Percentiles rank a stretch among this genome's conserved stretches.
phyloP scores from a whole-genome alignment of 345 rosid genomes.

The Eucalyptus camaldulensis region DNA sequence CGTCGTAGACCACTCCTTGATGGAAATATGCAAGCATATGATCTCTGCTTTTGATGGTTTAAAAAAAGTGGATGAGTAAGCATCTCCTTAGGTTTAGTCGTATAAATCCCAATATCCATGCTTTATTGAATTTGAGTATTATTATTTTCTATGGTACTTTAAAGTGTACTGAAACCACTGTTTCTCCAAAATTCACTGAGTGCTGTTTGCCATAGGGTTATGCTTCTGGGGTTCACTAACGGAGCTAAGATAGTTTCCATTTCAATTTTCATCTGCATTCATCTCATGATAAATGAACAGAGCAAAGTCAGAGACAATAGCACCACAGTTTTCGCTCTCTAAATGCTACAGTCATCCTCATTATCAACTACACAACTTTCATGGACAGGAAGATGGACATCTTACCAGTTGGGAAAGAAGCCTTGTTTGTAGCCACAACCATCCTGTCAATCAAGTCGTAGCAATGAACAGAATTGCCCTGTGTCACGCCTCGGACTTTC shows the following conservation, averaged over 20 bases:
- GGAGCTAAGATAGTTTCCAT: not conserved
- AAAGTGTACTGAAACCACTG: not conserved
- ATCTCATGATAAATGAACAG: not conserved
- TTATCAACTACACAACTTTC: not conserved
- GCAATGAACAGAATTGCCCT: not conserved
- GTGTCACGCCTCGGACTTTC: not conserved
- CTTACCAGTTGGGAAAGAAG: constrained; percentile 58
- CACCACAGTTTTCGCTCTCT: not conserved
- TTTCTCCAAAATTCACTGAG: not conserved
- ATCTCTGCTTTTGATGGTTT: constrained; percentile 45
- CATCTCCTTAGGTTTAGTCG: not conserved
- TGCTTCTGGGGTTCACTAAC: not conserved
- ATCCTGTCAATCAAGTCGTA: constrained; percentile 21
- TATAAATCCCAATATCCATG: not conserved
- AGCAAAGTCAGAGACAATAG: not conserved
- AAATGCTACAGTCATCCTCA: not conserved
- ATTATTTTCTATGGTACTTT: not conserved
- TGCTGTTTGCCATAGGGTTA: not conserved
- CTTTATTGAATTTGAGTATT: not conserved
- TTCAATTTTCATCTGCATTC: not conserved
- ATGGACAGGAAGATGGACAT: constrained; percentile 52
- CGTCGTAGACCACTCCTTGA: constrained; percentile 8
- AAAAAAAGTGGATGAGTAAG: constrained; percentile 42
- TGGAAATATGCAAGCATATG: constrained; percentile 47
- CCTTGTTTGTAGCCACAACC: constrained; percentile 58